Base-by-base conservation (phyloP, 805 yeast genomes). In the Komagataella pastoris region DNA sequence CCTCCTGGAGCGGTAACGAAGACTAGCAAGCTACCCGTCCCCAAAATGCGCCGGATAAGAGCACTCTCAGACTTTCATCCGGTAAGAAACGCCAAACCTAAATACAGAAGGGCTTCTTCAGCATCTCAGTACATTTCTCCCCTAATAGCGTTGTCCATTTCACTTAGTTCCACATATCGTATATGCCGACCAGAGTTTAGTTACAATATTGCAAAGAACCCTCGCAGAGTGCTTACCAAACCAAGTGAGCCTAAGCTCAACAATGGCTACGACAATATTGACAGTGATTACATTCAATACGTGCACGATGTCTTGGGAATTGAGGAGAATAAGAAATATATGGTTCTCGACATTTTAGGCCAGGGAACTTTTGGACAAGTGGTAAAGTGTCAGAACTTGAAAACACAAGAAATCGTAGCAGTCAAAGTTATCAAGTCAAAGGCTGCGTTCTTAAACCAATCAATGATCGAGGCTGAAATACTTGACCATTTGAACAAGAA, bases 361-460 rank as follows among this genome's bases (percentile, higher is more conserved):
- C 91, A 90, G 55, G 99, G 99, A 2, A 90, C 99, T 1, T 93
- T 93, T 73, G 99, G 99, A 7, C 98, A 93, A 68, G 99, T 93
- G 48, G 95, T 90, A 46, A 93, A 91, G 68, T 91, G 97, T 67
- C 96, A 88, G 64, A 78, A 81, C 58, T 56, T 72, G 55, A 67
- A 65, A 48, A 86, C 89, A 48, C 93, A 88, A 62, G 91, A 88
- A 55, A 79, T 91, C 18, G 87, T 90, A 23, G 99, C 99, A 1
- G 95, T 93, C 44, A 93, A 93, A 67, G 95, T 93, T 47, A 87
- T 93, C 53, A 93, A 91, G 64, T 85, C 96, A 43, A 85, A 85
- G 62, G 88, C 96, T 4, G 96, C 95, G 7, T 90, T 85, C 61
- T 73, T 89, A 64, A 89, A 88, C 62, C 99, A 95, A 67, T 85